Conservation (phyloP, 306 rosid genomes). For the Prunus campanulata region DNA sequence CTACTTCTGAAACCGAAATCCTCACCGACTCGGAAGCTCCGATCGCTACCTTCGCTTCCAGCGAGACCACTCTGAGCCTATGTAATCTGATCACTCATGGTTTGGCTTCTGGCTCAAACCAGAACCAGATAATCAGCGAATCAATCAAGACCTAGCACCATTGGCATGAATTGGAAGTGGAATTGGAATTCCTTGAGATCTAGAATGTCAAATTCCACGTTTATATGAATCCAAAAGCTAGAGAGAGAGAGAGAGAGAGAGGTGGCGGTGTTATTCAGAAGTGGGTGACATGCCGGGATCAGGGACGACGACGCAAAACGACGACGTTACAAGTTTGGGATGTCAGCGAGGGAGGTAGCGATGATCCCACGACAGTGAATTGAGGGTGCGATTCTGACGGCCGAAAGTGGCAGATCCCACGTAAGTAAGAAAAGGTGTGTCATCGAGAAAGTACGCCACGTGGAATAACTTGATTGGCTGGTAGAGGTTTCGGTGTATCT, state of each 20-base stretch:
- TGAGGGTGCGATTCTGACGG: conserved; percentile 26
- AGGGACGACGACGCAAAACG: conserved; percentile 36
- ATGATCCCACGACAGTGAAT: conserved; percentile 19
- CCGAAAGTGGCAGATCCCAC: conserved; percentile 54
- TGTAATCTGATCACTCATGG: conserved; percentile 48
- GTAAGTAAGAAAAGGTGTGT: conserved; percentile 38
- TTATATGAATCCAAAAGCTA: conserved; percentile 8
- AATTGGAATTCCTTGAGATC: conserved; percentile 18
- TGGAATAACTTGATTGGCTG: conserved; percentile 22
- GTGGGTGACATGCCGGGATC: conserved; percentile 20
- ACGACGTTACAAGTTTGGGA: conserved; percentile 36
- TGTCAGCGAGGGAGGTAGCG: conserved; percentile 14
- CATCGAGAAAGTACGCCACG: conserved; percentile 37
- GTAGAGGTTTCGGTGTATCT: conserved; percentile 24
- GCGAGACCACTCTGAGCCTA: conserved; percentile 42
- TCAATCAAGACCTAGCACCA: conserved; percentile 23
- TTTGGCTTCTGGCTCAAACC: background rate
- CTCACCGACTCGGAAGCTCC: conserved; percentile 55
- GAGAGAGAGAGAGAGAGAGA: background rate
- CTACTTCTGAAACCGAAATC: conserved; percentile 5
- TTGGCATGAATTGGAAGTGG: background rate
- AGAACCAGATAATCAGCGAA: conserved; percentile 20
- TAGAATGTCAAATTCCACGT: conserved; percentile 35
- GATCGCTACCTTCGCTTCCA: conserved; percentile 56
- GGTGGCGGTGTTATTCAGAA: conserved; percentile 1